Base-by-base conservation (phyloP, 768 basidiomycete genomes). In the Leccinum arenicola region DNA sequence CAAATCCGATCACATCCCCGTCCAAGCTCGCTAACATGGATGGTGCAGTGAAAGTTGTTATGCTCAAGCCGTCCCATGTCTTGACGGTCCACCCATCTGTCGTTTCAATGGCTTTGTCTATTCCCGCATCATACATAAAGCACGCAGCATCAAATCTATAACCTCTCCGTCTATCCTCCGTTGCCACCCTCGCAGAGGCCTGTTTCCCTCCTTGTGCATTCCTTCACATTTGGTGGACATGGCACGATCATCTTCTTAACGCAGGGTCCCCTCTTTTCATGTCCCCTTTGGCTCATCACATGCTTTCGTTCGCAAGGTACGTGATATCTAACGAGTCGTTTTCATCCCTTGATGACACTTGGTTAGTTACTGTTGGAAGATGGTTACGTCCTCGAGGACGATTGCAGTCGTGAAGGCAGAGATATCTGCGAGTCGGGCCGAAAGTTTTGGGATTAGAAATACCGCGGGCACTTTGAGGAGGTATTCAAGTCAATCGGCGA, bases 11-110 rank as follows among this genome's bases (percentile, higher is more conserved):
- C 82, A 7, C 84, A 83, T 3, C 76, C 94, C 23, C 83, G 93
- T 8, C 87, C 86, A 92, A 93, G 73, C 83, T 95, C 19, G 78
- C 79, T 51, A 85, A 84, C 15, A 91, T 96, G 83, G 91, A 95
- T 57, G 76, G 86, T 0, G 85, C 88, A 1, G 89, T 96, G 53
- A 96, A 96, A 70, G 92, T 90, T 5, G 91, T 89, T 11, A 95
- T 96, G 91, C 77, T 96, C 57, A 93, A 91, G 69, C 91, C 91
- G 0, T 93, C 92, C 1, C 85, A 88, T 31, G 81, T 82, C 27
- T 76, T 91, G 70, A 74, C 80, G 19, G 71, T 77, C 8, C 78
- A 74, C 59, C 76, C 76, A 29, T 67, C 71, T 25, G 63, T 73
- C 27, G 68, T 48, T 35, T 64, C 71, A 50, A 45, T 15, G 5